Evolutionary conservation across 768 basidiomycete species (phyloP), one percentile per base, ranked within the genome.

Genomic region (Nevesoporus exiguus): DNA sequence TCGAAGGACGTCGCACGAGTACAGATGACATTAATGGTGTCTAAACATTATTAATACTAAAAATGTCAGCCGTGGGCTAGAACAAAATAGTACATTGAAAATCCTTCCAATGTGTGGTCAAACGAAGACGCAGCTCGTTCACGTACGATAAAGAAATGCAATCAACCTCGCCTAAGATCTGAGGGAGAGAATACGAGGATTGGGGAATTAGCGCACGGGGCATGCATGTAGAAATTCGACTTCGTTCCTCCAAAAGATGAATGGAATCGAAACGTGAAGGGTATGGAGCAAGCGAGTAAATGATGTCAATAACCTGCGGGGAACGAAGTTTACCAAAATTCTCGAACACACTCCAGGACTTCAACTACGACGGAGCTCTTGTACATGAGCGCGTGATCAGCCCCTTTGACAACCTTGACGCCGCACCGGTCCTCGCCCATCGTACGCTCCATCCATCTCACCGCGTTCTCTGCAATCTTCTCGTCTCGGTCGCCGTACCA

Each of bases 401-500:
- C 95, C 34, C 90, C 90, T 62, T 82, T 84, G 49, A 95, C 84
- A 39, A 97, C 85, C 63, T 85, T 82, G 34, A 99, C 84, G 41
- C 77, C 75, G 67, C 93, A 96, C 52, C 78, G 75, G 37, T 85
- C 84, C 41, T 80, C 78, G 19, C 84, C 80, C 88, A 94, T 90
- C 33, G 80, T 83, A 57, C 81, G 82, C 70, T 94, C 90, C 89
- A 94, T 90, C 92, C 93, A 96, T 61, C 88, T 74, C 37, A 98
- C 86, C 42, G 92, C 90, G 61, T 88, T 85, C 68, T 96, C 88
- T 31, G 88, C 86, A 56, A 99, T 96, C 73, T 87, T 88, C 71
- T 98, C 96, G 69, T 99, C 96, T 59, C 79, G 82, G 61, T 93
- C 90, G 3, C 96, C 96, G 60, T 93, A 93, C 93, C 93, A 98